These are phyloP conservation scores for Ceratocystis huliohia DNA, from an alignment of 2,329 filamentous ascomycete genomes.

Conservation along the genomic window DNA sequence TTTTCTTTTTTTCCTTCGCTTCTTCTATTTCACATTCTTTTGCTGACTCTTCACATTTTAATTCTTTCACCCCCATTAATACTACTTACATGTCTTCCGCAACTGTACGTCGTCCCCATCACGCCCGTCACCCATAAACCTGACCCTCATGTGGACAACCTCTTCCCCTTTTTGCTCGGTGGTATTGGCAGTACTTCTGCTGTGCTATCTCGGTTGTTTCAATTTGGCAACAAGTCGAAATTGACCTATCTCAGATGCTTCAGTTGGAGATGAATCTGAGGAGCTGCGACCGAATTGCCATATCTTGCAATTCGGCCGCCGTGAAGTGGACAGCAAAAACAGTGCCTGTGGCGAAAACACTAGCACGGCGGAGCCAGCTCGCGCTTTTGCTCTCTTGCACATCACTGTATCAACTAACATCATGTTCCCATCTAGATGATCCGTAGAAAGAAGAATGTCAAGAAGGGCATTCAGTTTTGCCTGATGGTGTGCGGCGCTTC, in stretches of 20 bases:
- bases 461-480: constrained; percentile 99
- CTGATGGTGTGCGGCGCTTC: constrained; percentile 99
- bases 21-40: constrained; percentile 17
- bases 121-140: not conserved
- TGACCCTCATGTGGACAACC: constrained; percentile 15
- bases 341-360: not conserved
- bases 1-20: constrained; percentile 6
- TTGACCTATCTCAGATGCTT: not conserved
- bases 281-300: not conserved
- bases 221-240: not conserved
- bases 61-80: constrained; percentile 19
- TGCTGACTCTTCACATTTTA: constrained; percentile 15
- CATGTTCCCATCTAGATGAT: constrained; percentile 56
- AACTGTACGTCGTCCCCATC: constrained; percentile 26
- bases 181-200: not conserved
- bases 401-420: constrained; percentile 23
- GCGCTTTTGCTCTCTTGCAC: constrained; percentile 17
- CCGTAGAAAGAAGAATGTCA: constrained; percentile 99
- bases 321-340: constrained; percentile 1
- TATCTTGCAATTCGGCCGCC: not conserved
- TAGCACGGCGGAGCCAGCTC: constrained; percentile 1
- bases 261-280: not conserved
- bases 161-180: not conserved
- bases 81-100: constrained; percentile 28
- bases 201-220: not conserved